phyloP scores from a whole-genome alignment of 1,284 basidiomycete species.

The Exobasidium rhododendri region DNA sequence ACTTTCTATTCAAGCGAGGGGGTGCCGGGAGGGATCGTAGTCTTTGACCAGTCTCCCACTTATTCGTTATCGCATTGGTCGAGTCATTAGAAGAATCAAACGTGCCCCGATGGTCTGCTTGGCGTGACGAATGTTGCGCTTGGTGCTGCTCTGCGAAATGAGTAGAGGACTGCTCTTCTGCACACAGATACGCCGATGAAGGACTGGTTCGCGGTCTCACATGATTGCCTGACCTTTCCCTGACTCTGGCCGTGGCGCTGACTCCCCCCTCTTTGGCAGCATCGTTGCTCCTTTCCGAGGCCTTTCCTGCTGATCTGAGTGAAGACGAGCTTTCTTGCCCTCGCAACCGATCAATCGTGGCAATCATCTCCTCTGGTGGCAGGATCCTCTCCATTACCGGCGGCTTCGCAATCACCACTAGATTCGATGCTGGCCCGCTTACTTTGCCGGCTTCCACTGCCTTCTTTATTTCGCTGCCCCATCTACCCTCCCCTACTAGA shows the following conservation, averaged over 20 bases:
- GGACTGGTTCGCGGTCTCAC: not conserved
- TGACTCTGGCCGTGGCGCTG: too few relatives aligned
- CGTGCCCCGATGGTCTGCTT: too few relatives aligned
- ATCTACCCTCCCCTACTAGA: not conserved
- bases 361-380: slow-evolving; percentile 36
- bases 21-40: not conserved
- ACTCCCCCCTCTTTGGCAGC: too few relatives aligned
- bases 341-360: slow-evolving; percentile 28
- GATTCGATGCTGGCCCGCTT: not conserved
- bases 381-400: slow-evolving; percentile 27
- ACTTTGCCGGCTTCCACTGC: not conserved
- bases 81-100: too few relatives aligned
- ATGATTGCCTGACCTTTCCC: too few relatives aligned
- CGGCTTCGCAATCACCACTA: slow-evolving; percentile 3
- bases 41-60: not conserved
- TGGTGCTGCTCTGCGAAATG: too few relatives aligned
- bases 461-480: not conserved
- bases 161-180: too few relatives aligned
- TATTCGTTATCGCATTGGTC: too few relatives aligned
- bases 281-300: not conserved
- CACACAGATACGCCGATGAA: too few relatives aligned
- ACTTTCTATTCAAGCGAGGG: not conserved
- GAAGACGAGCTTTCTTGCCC: not conserved
- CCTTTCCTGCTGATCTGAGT: not conserved
- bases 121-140: too few relatives aligned